phyloP scores from a whole-genome alignment of 2,329 filamentous ascomycete species.

The Monilinia fructicola region DNA sequence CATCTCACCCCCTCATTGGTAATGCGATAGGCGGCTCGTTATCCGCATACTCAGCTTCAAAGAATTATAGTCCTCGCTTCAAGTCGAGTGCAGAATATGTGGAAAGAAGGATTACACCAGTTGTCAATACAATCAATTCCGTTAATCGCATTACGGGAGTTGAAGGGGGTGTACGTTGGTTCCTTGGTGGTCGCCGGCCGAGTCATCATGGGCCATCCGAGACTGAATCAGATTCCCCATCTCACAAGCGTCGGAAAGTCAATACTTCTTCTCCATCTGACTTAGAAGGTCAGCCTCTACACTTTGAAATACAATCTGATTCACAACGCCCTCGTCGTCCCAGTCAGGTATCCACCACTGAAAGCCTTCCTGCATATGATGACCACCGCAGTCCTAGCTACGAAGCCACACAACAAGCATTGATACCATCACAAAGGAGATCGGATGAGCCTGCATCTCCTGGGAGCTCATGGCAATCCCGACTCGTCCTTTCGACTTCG shows the following conservation, averaged over 20 bases:
- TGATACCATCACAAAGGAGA: constrained; percentile 38
- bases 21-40: constrained; percentile 82
- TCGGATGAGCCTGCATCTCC: constrained; percentile 35
- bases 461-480: constrained; percentile 67
- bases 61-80: constrained; percentile 86
- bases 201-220: constrained; percentile 44
- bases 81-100: constrained; percentile 89
- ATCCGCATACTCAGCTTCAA: constrained; percentile 81
- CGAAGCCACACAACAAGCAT: constrained; percentile 54
- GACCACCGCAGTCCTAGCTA: constrained; percentile 74
- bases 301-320: constrained; percentile 38
- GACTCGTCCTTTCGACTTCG: constrained; percentile 85
- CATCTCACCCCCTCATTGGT: constrained; percentile 81
- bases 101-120: constrained; percentile 81
- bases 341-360: constrained; percentile 51
- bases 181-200: constrained; percentile 57
- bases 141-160: constrained; percentile 85
- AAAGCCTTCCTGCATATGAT: constrained; percentile 81
- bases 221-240: constrained; percentile 48
- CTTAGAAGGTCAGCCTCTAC: constrained; percentile 31
- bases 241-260: constrained; percentile 60
- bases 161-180: constrained; percentile 82
- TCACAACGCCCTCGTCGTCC: constrained; percentile 36
- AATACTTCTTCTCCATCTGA: constrained; percentile 44
- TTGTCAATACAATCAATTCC: constrained; percentile 81